Percentiles rank a stretch among this genome's conserved stretches.
phyloP scores from a whole-genome alignment of 306 rosid species.

The Acacia crassicarpa region DNA sequence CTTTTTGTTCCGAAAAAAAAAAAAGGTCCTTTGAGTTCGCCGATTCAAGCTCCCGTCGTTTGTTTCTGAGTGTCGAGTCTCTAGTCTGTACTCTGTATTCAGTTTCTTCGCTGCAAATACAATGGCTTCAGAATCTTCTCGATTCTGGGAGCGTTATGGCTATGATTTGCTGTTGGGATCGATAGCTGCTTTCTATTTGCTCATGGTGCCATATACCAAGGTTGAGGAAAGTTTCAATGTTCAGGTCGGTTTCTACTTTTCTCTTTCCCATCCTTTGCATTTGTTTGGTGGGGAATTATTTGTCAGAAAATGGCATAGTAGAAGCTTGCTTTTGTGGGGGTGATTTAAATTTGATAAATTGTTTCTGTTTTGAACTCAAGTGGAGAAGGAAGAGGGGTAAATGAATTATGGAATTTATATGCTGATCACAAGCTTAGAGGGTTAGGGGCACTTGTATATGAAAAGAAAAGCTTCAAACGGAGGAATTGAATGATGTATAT shows the following conservation, averaged over 20 bases:
- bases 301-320: neutral
- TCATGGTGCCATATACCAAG: conserved; percentile 83
- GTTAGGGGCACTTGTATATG: neutral
- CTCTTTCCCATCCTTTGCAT: neutral
- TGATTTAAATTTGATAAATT: neutral
- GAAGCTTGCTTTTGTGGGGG: neutral
- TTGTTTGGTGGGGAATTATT: neutral
- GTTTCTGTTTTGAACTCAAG: neutral
- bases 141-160: conserved; percentile 51
- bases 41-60: no score
- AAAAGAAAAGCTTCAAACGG: neutral
- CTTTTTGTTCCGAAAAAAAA: no score
- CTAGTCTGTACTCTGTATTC: neutral
- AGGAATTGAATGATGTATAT: neutral
- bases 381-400: neutral
- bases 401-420: neutral
- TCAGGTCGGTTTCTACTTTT: conserved; percentile 50
- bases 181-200: conserved; percentile 48
- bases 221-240: conserved; percentile 97
- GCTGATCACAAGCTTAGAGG: neutral
- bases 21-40: no score
- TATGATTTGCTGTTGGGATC: conserved; percentile 57
- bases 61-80: neutral
- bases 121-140: conserved; percentile 57
- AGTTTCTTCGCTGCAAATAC: conserved; percentile 13